These are phyloP conservation scores for Tephrocybe sp. DNA, from an alignment of 768 basidiomycete species.

Conservation along the genomic window DNA sequence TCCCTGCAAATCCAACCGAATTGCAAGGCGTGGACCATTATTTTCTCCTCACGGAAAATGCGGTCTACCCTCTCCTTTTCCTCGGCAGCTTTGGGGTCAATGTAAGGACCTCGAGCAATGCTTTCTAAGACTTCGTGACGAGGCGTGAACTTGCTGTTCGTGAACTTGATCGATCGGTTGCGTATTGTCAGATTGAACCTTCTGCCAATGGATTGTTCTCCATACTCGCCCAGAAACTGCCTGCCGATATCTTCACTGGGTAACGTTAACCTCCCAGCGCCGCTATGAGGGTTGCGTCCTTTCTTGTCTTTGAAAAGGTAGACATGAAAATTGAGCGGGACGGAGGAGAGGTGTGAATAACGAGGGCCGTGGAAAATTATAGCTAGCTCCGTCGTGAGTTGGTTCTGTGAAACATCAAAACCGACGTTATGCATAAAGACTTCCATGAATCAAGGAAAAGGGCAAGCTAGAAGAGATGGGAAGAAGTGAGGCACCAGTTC, in stretches of 20 bases:
- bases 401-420: constrained; percentile 24
- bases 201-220: constrained; percentile 16
- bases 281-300: constrained; percentile 31
- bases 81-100: constrained; percentile 37
- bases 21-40: constrained; percentile 43
- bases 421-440: constrained; percentile 39
- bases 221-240: constrained; percentile 44
- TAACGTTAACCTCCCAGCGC: constrained; percentile 48
- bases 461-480: constrained; percentile 3
- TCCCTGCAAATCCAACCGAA: constrained; percentile 69
- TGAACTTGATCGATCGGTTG: constrained; percentile 33
- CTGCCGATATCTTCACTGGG: constrained; percentile 38
- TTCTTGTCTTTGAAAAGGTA: constrained; percentile 41
- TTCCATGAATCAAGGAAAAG: constrained; percentile 32
- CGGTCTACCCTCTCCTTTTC: constrained; percentile 30
- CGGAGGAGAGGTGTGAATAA: constrained; percentile 29
- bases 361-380: constrained; percentile 42
- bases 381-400: constrained; percentile 39
- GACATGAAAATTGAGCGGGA: constrained; percentile 55
- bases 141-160: constrained; percentile 24
- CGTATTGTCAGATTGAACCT: constrained; percentile 26
- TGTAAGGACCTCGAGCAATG: constrained; percentile 37
- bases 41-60: constrained; percentile 26
- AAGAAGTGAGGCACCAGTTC: too few species aligned
- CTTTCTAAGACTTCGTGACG: constrained; percentile 37